Evolutionary conservation across 208 protist species (phyloP), one percentile per base, ranked within the genome.

Genomic region (Acanthamoeba lenticulata): DNA sequence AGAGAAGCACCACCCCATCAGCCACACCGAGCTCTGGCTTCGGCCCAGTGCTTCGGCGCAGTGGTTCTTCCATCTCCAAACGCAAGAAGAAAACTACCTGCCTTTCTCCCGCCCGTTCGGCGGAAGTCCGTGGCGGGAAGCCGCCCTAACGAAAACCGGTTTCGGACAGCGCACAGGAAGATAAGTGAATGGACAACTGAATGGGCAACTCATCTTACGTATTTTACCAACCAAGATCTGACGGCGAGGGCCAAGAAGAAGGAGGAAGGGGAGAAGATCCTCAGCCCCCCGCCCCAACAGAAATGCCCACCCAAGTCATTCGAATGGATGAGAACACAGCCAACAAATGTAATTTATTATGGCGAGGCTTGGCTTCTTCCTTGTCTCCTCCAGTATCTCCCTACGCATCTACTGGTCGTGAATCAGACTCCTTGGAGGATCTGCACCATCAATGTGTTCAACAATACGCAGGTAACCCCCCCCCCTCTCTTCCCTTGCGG

Each of bases 191-290:
- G n/a, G n/a, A n/a, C n/a, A n/a, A n/a, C n/a, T n/a, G n/a, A 67
- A 89, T 90, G 83, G 83, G 83, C 83, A 90, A 90, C 83, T 32
- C 83, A 9, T 90, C 83, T 15, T 90, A 90, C 55, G 83, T 90
- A 0, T 69, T 90, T 29, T 90, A 90, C 32, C 83, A 90, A 32
- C 69, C 69, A 42, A 9, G 69, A 6, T 42, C 36, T 7, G 69
- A 79, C 6, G 38, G 32, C 36, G 21, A 21, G 52, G 11, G 52
- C 4, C 27, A n/a, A 79, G 7, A 4, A 11, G 15, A 79, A 32
- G 34, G 38, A 32, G 29, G 38, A 44, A 24, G 52, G 21, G 52
- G 52, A 60, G 52, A 21, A 60, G 52, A 21, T 60, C 15, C 11
- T 60, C 15, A 27, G 21, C 52, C 52, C 21, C 11, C 52, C 11